These are phyloP conservation scores for Pleodorina starrii DNA, from an alignment of 139 green algal species.

Conservation along the genomic window DNA sequence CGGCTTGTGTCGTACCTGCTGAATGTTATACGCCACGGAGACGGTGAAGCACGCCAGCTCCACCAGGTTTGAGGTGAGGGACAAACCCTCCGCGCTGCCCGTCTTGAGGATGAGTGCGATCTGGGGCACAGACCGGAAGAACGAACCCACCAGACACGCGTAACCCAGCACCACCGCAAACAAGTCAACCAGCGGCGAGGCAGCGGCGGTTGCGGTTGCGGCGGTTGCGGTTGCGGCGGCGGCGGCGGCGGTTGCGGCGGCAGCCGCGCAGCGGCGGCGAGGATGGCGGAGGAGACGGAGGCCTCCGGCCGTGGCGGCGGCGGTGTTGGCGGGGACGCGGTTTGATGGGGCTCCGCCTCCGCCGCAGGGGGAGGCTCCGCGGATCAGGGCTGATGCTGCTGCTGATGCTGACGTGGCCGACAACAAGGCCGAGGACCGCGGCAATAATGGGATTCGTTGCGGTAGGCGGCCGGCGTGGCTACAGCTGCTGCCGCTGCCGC, in stretches of 20 bases:
- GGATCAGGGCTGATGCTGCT: no score
- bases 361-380: no score
- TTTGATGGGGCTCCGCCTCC: no score
- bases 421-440: no score
- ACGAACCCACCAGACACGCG: constrained; percentile 71
- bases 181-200: neutral
- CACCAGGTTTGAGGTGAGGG: constrained; percentile 68
- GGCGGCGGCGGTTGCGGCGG: neutral
- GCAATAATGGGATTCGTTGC: no score
- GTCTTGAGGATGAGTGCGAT: constrained; percentile 10
- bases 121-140: constrained; percentile 72
- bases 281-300: neutral
- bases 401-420: no score
- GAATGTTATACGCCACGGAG: constrained; percentile 80
- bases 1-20: constrained; percentile 53
- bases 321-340: no score
- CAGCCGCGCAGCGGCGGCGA: neutral
- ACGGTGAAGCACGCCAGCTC: constrained; percentile 84
- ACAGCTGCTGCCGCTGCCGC: no score
- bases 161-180: constrained; percentile 71
- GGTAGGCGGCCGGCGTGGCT: no score
- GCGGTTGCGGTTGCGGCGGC: neutral
- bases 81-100: constrained; percentile 76
- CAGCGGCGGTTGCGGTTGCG: neutral
- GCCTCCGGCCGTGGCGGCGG: neutral